Evolutionary conservation across 352 stramenopile genomes (phyloP).

Genomic region (Peronospora tabacina): DNA sequence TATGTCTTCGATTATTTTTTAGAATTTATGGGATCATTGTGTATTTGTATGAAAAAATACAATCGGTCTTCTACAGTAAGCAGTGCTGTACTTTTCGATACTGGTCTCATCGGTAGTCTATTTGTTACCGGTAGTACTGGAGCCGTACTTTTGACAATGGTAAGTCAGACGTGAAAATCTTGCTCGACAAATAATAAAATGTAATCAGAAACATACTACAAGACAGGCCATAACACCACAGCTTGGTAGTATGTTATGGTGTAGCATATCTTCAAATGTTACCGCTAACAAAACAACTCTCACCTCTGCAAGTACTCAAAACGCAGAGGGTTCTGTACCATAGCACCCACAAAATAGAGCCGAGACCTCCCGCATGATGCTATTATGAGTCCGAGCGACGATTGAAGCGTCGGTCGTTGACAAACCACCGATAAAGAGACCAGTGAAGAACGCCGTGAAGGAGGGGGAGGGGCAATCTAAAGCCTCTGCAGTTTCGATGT

Average conservation of each 20-base stretch:
- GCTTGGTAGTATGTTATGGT: too few relatives aligned
- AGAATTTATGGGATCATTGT: too few relatives aligned
- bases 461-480: constrained; percentile 11
- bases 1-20: too few relatives aligned
- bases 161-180: too few relatives aligned
- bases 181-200: too few relatives aligned
- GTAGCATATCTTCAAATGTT: constrained; percentile 1
- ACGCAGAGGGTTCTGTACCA: constrained; percentile 15
- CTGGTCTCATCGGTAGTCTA: too few relatives aligned
- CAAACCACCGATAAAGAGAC: constrained; percentile 8
- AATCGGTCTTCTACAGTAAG: too few relatives aligned
- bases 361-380: constrained; percentile 8
- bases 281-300: constrained; percentile 7
- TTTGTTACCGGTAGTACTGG: neutral
- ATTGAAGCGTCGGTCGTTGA: constrained; percentile 14
- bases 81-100: too few relatives aligned
- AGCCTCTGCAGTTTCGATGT: constrained; percentile 14
- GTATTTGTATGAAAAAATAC: too few relatives aligned
- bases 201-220: too few relatives aligned
- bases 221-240: too few relatives aligned
- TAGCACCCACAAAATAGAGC: constrained; percentile 8
- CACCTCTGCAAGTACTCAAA: constrained; percentile 2
- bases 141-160: too few relatives aligned
- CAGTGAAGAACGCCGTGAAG: constrained; percentile 23
- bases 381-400: constrained; percentile 24